Evolutionary conservation across 768 basidiomycete genomes (phyloP).

Genomic region (Macrolepiota albuminosa): DNA sequence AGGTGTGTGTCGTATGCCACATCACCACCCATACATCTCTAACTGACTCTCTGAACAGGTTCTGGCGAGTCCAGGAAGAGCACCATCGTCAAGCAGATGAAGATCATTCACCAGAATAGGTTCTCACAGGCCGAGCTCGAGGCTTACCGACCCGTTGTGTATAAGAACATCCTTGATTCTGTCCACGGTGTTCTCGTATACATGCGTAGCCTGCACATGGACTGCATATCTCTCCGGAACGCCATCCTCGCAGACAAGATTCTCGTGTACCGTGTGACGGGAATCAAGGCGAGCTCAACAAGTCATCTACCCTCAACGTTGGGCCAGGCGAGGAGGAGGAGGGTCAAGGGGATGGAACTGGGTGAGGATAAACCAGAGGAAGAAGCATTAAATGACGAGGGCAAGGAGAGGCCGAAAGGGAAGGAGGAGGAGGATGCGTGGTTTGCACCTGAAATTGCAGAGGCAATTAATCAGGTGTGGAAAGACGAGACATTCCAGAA

Average conservation of each 20-base stretch:
- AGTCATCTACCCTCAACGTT: slow-evolving; percentile 13
- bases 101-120: slow-evolving; percentile 93
- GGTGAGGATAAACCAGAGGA: slow-evolving; percentile 13
- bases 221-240: slow-evolving; percentile 66
- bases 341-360: not conserved
- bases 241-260: slow-evolving; percentile 23
- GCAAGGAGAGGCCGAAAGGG: not conserved
- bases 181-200: slow-evolving; percentile 83
- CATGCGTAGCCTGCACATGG: slow-evolving; percentile 81
- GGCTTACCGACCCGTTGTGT: slow-evolving; percentile 73
- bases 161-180: slow-evolving; percentile 83
- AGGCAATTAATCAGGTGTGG: slow-evolving; percentile 65
- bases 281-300: slow-evolving; percentile 37
- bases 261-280: slow-evolving; percentile 38
- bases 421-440: slow-evolving; percentile 4
- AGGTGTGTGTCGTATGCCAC: slow-evolving; percentile 38
- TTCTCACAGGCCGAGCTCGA: slow-evolving; percentile 76
- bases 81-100: slow-evolving; percentile 98
- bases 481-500: slow-evolving; percentile 57
- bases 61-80: slow-evolving; percentile 94
- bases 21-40: not conserved
- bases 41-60: slow-evolving; percentile 38
- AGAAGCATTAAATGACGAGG: not conserved
- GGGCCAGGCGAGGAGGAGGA: slow-evolving; percentile 1
- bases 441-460: slow-evolving; percentile 58